These are phyloP conservation scores for Triticum monococcum DNA, from an alignment of 176 grass and related monocot genomes.

Conservation along the genomic window DNA sequence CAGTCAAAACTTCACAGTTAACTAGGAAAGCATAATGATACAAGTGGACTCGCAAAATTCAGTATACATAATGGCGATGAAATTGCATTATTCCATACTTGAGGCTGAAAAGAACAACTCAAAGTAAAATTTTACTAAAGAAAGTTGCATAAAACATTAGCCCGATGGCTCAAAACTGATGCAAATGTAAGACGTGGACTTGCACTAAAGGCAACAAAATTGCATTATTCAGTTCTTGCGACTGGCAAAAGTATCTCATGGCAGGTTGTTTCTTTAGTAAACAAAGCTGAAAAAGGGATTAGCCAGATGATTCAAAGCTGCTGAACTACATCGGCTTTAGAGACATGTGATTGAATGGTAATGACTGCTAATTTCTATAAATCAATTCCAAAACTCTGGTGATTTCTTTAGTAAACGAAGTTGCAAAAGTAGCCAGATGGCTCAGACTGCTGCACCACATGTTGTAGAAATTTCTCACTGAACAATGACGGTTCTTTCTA, in stretches of 20 bases:
- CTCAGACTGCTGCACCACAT: not conserved
- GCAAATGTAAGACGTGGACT: not conserved
- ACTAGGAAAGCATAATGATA: conserved; percentile 19
- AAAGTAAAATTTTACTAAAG: not conserved
- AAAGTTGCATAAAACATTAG: not conserved
- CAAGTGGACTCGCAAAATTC: not conserved
- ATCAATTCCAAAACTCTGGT: not conserved
- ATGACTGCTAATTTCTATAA: not conserved
- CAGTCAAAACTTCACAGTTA: conserved; percentile 25
- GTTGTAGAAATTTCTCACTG: not conserved
- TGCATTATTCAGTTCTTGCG: not conserved
- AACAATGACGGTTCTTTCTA: not conserved
- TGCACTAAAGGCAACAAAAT: not conserved
- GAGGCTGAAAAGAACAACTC: not conserved
- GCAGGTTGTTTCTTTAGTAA: not conserved
- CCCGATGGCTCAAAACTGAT: not conserved
- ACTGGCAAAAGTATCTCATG: conserved; percentile 4
- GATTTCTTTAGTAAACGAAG: conserved; percentile 9
- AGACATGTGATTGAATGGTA: conserved; percentile 9
- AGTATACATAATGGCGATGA: not conserved
- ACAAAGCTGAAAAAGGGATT: not conserved
- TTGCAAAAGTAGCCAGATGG: not conserved
- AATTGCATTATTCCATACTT: conserved; percentile 9
- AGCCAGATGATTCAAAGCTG: conserved; percentile 13
- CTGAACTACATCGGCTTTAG: not conserved